Evolutionary conservation across 768 basidiomycete genomes (phyloP).

Genomic region (Tulasnella sp.): DNA sequence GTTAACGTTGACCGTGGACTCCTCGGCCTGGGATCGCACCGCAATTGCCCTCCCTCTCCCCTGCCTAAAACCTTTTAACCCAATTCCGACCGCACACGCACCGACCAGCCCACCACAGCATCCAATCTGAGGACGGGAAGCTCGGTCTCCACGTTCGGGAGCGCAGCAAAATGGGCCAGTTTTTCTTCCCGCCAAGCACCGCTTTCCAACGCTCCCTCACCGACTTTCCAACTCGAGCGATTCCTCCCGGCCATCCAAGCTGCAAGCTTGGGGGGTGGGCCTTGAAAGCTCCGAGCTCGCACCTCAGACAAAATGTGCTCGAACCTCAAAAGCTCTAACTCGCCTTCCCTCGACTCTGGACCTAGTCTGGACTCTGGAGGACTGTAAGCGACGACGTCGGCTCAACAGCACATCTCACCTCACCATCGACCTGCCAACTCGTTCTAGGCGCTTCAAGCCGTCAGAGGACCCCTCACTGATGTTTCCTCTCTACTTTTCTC

Average conservation of each 20-base stretch:
- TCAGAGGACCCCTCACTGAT: neutral
- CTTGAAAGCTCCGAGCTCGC: neutral
- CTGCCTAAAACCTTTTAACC: slow-evolving; percentile 1
- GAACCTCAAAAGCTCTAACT: slow-evolving; percentile 1
- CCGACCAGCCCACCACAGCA: neutral
- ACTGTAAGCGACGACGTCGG: neutral
- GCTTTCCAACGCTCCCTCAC: neutral
- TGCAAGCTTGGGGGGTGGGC: neutral
- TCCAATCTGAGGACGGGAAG: neutral
- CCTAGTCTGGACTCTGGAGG: neutral
- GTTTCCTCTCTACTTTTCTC: neutral
- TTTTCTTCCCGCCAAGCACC: neutral
- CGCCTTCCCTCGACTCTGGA: neutral
- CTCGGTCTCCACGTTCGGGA: neutral
- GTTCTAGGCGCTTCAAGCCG: neutral
- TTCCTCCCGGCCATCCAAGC: neutral
- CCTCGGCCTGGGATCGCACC: slow-evolving; percentile 15
- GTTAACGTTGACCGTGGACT: neutral
- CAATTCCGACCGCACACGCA: neutral
- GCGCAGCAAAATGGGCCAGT: neutral
- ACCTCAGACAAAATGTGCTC: neutral
- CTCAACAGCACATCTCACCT: slow-evolving; percentile 1
- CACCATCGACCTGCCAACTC: slow-evolving; percentile 6
- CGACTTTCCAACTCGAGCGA: neutral
- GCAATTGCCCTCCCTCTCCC: neutral